These are phyloP conservation scores for Seminavis robusta DNA, from an alignment of 108 stramenopile species.

Conservation along the genomic window DNA sequence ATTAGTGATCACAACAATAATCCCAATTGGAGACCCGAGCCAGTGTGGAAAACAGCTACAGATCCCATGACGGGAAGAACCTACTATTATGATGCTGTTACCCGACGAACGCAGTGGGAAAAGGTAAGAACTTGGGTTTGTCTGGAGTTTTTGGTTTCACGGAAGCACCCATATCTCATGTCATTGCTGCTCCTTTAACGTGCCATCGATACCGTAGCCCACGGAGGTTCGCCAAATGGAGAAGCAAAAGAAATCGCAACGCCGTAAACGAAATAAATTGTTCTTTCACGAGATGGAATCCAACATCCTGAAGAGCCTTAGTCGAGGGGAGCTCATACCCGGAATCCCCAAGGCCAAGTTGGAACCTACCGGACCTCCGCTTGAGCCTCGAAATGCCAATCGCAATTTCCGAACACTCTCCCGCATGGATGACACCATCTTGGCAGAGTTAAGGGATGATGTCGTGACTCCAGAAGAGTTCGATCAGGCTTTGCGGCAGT, in stretches of 20 bases:
- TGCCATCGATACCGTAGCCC: slow-evolving; percentile 6
- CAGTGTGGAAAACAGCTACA: slow-evolving; percentile 58
- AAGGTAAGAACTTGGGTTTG: slow-evolving; percentile 7
- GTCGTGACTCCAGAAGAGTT: too few species aligned
- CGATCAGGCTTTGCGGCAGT: neutral
- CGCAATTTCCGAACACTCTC: slow-evolving; percentile 54
- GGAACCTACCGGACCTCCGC: neutral
- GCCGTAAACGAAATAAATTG: slow-evolving; percentile 5
- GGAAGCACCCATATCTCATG: neutral
- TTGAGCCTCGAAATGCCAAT: neutral
- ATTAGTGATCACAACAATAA: neutral
- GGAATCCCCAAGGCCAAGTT: slow-evolving; percentile 14
- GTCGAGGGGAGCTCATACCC: slow-evolving; percentile 32
- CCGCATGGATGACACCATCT: slow-evolving; percentile 52
- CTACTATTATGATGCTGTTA: slow-evolving; percentile 63
- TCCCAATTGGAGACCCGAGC: neutral
- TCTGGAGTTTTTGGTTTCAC: neutral
- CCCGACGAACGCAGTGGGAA: slow-evolving; percentile 61
- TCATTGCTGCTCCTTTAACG: neutral
- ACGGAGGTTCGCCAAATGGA: slow-evolving; percentile 28
- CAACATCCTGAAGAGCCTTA: slow-evolving; percentile 25
- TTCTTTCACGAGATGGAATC: slow-evolving; percentile 54
- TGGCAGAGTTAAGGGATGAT: slow-evolving; percentile 37
- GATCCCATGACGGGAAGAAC: slow-evolving; percentile 54
- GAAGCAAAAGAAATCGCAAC: slow-evolving; percentile 13